Evolutionary conservation across 345 rosid species (phyloP), one percentile per base, ranked within the genome.

Genomic region (Acer yangbiense): DNA sequence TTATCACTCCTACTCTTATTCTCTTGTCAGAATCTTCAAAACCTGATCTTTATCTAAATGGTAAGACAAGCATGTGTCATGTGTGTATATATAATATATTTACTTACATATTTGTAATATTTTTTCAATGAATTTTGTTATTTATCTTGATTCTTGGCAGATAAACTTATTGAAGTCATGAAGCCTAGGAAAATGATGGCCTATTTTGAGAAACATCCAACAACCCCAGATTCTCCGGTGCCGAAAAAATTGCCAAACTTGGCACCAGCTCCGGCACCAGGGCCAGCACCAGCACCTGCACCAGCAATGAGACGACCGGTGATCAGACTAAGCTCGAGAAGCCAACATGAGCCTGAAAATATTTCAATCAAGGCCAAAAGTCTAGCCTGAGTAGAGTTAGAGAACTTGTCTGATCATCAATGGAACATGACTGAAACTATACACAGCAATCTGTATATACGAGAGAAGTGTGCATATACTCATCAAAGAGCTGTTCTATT

Each of bases 1-100:
- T 96, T 71, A 80, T 96, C 89, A 91, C 98, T 7, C 99, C 99
- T 32, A 91, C 90, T 1, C 95, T 96, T 58, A 82, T 96, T 87
- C 80, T 85, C 72, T 82, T 88, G 90, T 92, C 98, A 17, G 93
- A 92, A 20, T 87, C 97, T 68, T 83, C 90, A 67, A 93, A 86
- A 65, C 72, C 80, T 65, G 65, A 78, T 48, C 25, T 72, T 73
- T 79, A 75, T 50, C 60, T 57, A 27, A 60, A 83, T 32, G 91
- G 96, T 91, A 82, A 72, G 83, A 54, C 9, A 0, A 1, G 32
- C 3, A 29, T 23, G 25, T 23, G 25, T 23, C 25, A 1, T 6
- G 7, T 10, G 29, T 65, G 6, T 43, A 43, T 14, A 7, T 46
- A 50, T 41, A 29, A 27, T 17, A 27, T 10, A 11, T 12, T n/a